Percentiles rank a stretch among this genome's conserved stretches.
phyloP scores from a whole-genome alignment of 371 early-diverging fungal genomes.

The Spraguea lophii region DNA sequence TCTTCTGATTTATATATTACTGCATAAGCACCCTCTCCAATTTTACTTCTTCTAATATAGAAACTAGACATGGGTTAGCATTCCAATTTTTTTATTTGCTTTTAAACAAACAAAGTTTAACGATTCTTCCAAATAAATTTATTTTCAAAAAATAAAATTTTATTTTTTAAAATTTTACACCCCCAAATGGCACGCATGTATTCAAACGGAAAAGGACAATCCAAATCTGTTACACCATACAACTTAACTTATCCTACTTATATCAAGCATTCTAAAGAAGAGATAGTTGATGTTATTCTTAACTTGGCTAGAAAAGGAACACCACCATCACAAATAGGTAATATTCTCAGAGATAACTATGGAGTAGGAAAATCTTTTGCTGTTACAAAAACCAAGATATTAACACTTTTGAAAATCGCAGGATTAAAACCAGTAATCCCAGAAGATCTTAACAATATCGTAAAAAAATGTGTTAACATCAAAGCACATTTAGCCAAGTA shows the following conservation, averaged over 20 bases:
- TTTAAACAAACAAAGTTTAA: too few relatives aligned
- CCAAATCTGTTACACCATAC: conserved; percentile 90
- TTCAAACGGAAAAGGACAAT: conserved; percentile 69
- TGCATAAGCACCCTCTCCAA: conserved; percentile 57
- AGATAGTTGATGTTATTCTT: conserved; percentile 86
- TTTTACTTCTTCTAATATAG: conserved; percentile 30
- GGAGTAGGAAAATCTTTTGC: conserved; percentile 81
- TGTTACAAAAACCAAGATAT: conserved; percentile 82
- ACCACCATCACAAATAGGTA: conserved; percentile 94
- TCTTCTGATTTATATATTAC: conserved; percentile 52
- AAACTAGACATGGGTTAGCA: not conserved
- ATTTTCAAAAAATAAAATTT: too few relatives aligned
- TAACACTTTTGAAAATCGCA: conserved; percentile 69
- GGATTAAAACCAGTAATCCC: conserved; percentile 86
- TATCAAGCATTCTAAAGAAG: conserved; percentile 77
- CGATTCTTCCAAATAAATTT: too few relatives aligned
- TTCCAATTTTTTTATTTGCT: not conserved
- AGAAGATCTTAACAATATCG: conserved; percentile 91
- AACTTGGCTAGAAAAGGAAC: conserved; percentile 96
- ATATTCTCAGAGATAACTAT: conserved; percentile 80
- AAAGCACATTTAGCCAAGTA: conserved; percentile 94
- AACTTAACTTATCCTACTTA: conserved; percentile 84
- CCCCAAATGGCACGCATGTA: conserved; percentile 47
- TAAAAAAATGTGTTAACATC: conserved; percentile 95
- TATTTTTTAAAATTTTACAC: too few relatives aligned